phyloP scores from a whole-genome alignment of 2,329 filamentous ascomycete species.

The Scolecobasidium constrictum region DNA sequence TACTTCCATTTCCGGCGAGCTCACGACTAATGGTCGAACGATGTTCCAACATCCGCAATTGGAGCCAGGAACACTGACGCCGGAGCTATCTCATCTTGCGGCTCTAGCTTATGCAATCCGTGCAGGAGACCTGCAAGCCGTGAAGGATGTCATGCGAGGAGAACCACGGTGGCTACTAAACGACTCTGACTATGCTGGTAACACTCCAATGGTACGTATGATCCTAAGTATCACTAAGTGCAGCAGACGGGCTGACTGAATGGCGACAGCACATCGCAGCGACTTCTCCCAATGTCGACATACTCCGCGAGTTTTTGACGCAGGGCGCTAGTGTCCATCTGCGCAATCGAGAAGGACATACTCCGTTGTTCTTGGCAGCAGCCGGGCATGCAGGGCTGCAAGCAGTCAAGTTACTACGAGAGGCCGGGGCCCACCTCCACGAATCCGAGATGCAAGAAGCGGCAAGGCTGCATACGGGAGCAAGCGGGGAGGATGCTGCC shows the following conservation, averaged over 20 bases:
- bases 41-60: conserved; percentile 61
- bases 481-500: conserved; percentile 8
- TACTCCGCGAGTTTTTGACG: conserved; percentile 44
- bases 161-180: conserved; percentile 60
- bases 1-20: conserved; percentile 67
- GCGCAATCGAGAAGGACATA: conserved; percentile 46
- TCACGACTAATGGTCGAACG: conserved; percentile 64
- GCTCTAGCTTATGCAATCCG: conserved; percentile 72
- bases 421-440: conserved; percentile 49
- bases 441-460: conserved; percentile 43
- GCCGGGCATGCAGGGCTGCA: conserved; percentile 39
- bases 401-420: conserved; percentile 42
- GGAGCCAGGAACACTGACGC: conserved; percentile 34
- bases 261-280: conserved; percentile 43
- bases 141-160: conserved; percentile 55
- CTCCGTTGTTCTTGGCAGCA: conserved; percentile 49
- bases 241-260: conserved; percentile 1
- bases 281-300: conserved; percentile 42
- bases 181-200: conserved; percentile 69
- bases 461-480: conserved; percentile 33
- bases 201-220: conserved; percentile 47
- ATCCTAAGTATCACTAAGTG: background rate
- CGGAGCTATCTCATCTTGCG: conserved; percentile 55
- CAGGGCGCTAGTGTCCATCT: conserved; percentile 49
- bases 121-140: conserved; percentile 54